Evolutionary conservation across 2,329 filamentous ascomycete genomes (phyloP).

Genomic region (Colletotrichum costaricense): DNA sequence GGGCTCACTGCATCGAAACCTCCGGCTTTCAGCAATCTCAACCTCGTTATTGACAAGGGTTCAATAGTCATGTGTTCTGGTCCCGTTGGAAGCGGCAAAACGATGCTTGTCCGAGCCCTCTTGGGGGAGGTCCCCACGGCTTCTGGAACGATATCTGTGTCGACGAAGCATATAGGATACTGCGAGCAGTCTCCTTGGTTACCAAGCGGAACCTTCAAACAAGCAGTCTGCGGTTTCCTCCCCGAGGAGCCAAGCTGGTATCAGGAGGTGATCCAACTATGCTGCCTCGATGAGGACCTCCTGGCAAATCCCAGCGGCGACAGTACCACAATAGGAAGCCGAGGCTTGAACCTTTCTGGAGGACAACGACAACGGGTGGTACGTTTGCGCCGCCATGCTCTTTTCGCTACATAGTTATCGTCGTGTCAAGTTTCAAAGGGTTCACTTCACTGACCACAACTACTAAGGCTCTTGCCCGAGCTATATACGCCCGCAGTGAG

Average conservation of each 20-base stretch:
- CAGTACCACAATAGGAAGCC: constrained; percentile 32
- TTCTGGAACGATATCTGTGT: not conserved
- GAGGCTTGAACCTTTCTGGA: constrained; percentile 37
- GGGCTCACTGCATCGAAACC: not conserved
- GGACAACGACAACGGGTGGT: constrained; percentile 42
- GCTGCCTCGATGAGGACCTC: constrained; percentile 36
- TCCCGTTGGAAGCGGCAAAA: constrained; percentile 35
- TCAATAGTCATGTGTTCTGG: constrained; percentile 17
- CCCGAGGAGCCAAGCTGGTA: constrained; percentile 45
- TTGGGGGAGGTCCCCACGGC: constrained; percentile 33
- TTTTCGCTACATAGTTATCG: not conserved
- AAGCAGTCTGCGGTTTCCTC: constrained; percentile 36
- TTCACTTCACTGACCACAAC: not conserved
- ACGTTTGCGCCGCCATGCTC: not conserved
- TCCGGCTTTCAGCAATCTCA: not conserved
- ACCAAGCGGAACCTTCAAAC: constrained; percentile 34
- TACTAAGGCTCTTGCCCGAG: constrained; percentile 25
- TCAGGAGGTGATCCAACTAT: constrained; percentile 40
- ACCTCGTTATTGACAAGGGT: not conserved
- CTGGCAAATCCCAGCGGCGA: constrained; percentile 35
- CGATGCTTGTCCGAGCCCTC: constrained; percentile 38
- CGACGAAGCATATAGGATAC: constrained; percentile 32
- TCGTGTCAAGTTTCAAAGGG: not conserved
- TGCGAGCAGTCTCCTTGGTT: constrained; percentile 40
- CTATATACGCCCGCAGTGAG: constrained; percentile 9